A percentile compares a stretch with the other conserved stretches of the same genome.
Evolutionary conservation across 305 asterid genomes (phyloP).

Genomic region (Solanum hybrid): DNA sequence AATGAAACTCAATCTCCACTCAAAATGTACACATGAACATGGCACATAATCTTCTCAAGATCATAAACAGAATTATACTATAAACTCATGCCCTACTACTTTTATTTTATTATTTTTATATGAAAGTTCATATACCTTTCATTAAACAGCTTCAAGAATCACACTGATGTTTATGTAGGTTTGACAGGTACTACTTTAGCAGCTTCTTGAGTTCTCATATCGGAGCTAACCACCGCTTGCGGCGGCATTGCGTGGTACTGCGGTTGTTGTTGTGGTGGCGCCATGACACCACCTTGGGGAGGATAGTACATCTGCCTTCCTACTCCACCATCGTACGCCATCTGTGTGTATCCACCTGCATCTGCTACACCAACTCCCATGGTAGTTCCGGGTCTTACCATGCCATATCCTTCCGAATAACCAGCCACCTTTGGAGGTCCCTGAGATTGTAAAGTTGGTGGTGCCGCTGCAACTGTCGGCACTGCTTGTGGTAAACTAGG

Average conservation of each 20-base stretch:
- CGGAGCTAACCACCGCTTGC: constrained; percentile 22
- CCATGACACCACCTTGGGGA: constrained; percentile 44
- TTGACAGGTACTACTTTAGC: constrained; percentile 29
- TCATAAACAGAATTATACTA: neutral
- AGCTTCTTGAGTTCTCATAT: constrained; percentile 38
- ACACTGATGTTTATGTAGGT: constrained; percentile 43
- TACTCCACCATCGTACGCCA: constrained; percentile 57
- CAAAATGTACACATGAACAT: neutral
- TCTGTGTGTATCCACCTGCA: constrained; percentile 49
- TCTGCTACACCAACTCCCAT: constrained; percentile 41
- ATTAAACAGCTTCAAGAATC: constrained; percentile 15
- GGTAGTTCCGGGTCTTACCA: constrained; percentile 38
- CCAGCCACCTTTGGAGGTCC: constrained; percentile 26
- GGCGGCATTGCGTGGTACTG: constrained; percentile 32
- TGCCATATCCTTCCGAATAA: constrained; percentile 50
- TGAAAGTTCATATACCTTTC: neutral
- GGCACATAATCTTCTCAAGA: neutral
- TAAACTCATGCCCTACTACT: neutral
- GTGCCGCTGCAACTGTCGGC: constrained; percentile 30
- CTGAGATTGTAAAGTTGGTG: constrained; percentile 34
- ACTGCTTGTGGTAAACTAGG: constrained; percentile 13
- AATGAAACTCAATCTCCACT: neutral
- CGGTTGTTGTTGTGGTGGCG: constrained; percentile 14
- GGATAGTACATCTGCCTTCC: constrained; percentile 70
- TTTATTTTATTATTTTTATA: neutral